A percentile compares a stretch with the other conserved stretches of the same genome.
These are phyloP conservation scores for Saccharomycopsis fermentans DNA, from an alignment of 805 yeast species.

Conservation along the genomic window DNA sequence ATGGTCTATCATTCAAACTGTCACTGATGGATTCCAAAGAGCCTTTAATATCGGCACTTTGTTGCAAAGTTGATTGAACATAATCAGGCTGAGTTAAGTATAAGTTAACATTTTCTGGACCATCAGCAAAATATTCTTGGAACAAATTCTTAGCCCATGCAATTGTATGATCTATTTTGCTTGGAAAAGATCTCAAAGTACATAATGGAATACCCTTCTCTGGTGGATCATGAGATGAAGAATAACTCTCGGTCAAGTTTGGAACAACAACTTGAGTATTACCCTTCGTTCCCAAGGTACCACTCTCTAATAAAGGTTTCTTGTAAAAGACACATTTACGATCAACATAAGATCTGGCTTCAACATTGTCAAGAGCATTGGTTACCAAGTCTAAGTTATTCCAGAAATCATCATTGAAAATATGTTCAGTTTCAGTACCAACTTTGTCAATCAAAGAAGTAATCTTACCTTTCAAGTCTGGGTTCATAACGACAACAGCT, in stretches of 20 bases:
- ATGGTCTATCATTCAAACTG: constrained; percentile 72
- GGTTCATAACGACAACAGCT: constrained; percentile 81
- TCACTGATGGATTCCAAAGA: constrained; percentile 71
- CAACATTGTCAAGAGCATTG: constrained; percentile 94
- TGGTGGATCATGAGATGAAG: constrained; percentile 97
- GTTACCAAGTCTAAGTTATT: constrained; percentile 74
- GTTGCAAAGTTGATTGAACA: constrained; percentile 84
- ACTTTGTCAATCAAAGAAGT: constrained; percentile 76
- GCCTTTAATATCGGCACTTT: constrained; percentile 84
- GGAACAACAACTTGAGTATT: constrained; percentile 96
- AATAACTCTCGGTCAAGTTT: constrained; percentile 85
- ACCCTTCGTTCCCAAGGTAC: constrained; percentile 97
- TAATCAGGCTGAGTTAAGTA: constrained; percentile 87
- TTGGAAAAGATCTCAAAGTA: constrained; percentile 95
- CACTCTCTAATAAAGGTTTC: constrained; percentile 88
- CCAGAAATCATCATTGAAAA: constrained; percentile 86
- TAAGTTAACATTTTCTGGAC: constrained; percentile 88
- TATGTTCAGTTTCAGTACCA: constrained; percentile 83
- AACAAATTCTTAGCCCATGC: constrained; percentile 98
- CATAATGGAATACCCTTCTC: constrained; percentile 96
- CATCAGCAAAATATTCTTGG: constrained; percentile 82
- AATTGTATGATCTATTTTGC: constrained; percentile 95
- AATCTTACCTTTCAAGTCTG: constrained; percentile 69
- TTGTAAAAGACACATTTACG: constrained; percentile 90
- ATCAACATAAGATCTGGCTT: constrained; percentile 96